Conservation (phyloP, 2,329 filamentous ascomycete genomes). For the Sarocladiaceae sp. region DNA sequence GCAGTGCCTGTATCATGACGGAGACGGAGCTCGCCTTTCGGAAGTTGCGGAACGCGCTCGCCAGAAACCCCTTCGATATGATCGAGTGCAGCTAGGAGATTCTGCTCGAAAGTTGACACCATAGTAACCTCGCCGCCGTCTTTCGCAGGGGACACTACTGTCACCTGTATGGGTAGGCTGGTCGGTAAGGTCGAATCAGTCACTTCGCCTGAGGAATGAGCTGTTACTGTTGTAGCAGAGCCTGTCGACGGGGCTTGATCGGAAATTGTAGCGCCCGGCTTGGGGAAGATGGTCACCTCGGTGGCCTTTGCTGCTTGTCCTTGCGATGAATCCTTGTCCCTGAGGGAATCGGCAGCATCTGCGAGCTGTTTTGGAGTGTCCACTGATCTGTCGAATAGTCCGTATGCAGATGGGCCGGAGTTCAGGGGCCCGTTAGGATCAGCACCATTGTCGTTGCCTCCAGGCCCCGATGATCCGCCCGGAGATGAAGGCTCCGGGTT, state of each 20-base stretch:
- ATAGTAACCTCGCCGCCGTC: not conserved
- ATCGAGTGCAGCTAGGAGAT: too few species aligned
- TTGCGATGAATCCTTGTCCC: too few species aligned
- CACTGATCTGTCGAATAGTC: slow-evolving; percentile 1
- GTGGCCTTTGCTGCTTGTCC: too few species aligned
- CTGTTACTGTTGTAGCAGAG: not conserved
- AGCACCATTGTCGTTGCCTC: too few species aligned
- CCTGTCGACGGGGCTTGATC: not conserved
- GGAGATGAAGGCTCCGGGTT: too few species aligned
- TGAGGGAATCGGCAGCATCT: too few species aligned
- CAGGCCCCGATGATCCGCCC: too few species aligned
- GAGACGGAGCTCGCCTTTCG: too few species aligned
- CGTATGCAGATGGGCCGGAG: not conserved
- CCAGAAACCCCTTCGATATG: too few species aligned
- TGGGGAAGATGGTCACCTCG: not conserved
- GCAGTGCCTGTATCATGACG: too few species aligned
- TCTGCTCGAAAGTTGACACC: not conserved
- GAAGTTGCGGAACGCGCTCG: too few species aligned
- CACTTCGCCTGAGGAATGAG: not conserved
- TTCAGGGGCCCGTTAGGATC: not conserved
- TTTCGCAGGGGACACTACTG: slow-evolving; percentile 2
- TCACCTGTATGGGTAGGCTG: not conserved
- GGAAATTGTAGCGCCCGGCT: not conserved
- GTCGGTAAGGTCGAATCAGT: not conserved
- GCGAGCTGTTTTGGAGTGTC: too few species aligned